A percentile compares a stretch with the other conserved stretches of the same genome.
Evolutionary conservation across 2,329 filamentous ascomycete genomes (phyloP).

Genomic region (Talaromyces sp.): DNA sequence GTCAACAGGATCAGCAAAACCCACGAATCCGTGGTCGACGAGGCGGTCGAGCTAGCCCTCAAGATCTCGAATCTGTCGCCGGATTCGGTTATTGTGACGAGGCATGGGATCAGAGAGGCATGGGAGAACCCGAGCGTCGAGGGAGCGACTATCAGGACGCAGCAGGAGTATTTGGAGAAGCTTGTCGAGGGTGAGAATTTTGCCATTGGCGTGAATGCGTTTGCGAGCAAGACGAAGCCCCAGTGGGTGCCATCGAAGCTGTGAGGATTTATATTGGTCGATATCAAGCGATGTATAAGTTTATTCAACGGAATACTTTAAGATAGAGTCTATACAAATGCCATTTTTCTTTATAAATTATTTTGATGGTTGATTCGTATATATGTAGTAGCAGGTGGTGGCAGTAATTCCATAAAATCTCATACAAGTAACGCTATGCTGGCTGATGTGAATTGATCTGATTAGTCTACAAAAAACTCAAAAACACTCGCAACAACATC

Average conservation of each 20-base stretch:
- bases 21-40: slow-evolving; percentile 22
- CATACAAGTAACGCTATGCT: neutral
- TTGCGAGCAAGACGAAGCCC: slow-evolving; percentile 69
- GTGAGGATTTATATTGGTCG: slow-evolving; percentile 13
- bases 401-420: neutral
- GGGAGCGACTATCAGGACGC: slow-evolving; percentile 54
- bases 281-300: neutral
- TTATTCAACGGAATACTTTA: neutral
- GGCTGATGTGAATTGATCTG: neutral
- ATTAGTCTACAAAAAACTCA: slow-evolving; percentile 29
- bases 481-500: slow-evolving; percentile 39
- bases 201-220: slow-evolving; percentile 67
- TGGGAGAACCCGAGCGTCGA: slow-evolving; percentile 67
- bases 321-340: too few relatives aligned
- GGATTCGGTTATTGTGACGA: slow-evolving; percentile 68
- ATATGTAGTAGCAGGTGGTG: neutral
- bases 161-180: slow-evolving; percentile 53
- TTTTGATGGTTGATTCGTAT: too few relatives aligned
- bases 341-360: neutral
- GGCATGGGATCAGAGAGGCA: slow-evolving; percentile 65
- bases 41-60: slow-evolving; percentile 57
- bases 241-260: slow-evolving; percentile 50
- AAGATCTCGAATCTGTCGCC: slow-evolving; percentile 64
- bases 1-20: slow-evolving; percentile 59
- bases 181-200: slow-evolving; percentile 67